Percentiles rank a stretch among this genome's conserved stretches.
phyloP scores from a whole-genome alignment of 768 basidiomycete species.

The Trametes maxima region DNA sequence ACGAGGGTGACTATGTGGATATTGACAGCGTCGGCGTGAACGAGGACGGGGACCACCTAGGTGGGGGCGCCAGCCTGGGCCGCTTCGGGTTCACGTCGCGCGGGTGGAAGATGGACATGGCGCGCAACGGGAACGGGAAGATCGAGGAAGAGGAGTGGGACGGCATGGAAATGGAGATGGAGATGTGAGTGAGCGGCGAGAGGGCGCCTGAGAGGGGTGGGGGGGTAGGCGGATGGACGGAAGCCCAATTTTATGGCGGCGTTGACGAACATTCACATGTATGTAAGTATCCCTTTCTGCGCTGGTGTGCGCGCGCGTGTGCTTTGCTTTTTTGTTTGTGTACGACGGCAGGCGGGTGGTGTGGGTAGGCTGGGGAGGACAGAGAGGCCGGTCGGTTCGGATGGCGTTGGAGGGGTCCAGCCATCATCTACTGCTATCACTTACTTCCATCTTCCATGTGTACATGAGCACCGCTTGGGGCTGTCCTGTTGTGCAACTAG shows the following conservation, averaged over 20 bases:
- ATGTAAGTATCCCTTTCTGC: slow-evolving; percentile 1
- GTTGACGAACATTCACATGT: slow-evolving; percentile 5
- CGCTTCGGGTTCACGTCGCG: slow-evolving; percentile 33
- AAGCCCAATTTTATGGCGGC: not conserved
- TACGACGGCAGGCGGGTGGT: not conserved
- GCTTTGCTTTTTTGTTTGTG: slow-evolving; percentile 7
- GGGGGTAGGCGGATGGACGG: not conserved
- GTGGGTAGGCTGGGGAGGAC: not conserved
- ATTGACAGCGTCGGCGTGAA: slow-evolving; percentile 32
- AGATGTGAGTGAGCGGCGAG: slow-evolving; percentile 43
- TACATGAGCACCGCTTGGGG: slow-evolving; percentile 12
- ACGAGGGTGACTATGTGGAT: slow-evolving; percentile 34
- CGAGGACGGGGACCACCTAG: slow-evolving; percentile 27
- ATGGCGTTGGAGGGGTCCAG: not conserved
- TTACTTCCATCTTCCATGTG: slow-evolving; percentile 7
- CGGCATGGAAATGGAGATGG: slow-evolving; percentile 70
- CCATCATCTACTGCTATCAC: not conserved
- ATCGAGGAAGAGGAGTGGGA: slow-evolving; percentile 47
- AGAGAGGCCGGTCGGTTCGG: not conserved
- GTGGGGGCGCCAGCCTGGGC: slow-evolving; percentile 19
- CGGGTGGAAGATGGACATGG: slow-evolving; percentile 29
- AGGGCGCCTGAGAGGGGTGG: not conserved
- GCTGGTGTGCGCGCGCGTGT: not conserved
- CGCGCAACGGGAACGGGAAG: slow-evolving; percentile 32
- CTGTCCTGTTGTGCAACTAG: slow-evolving; percentile 22